Base-by-base conservation (phyloP, 768 basidiomycete genomes). In the Lenzites betulinus region DNA sequence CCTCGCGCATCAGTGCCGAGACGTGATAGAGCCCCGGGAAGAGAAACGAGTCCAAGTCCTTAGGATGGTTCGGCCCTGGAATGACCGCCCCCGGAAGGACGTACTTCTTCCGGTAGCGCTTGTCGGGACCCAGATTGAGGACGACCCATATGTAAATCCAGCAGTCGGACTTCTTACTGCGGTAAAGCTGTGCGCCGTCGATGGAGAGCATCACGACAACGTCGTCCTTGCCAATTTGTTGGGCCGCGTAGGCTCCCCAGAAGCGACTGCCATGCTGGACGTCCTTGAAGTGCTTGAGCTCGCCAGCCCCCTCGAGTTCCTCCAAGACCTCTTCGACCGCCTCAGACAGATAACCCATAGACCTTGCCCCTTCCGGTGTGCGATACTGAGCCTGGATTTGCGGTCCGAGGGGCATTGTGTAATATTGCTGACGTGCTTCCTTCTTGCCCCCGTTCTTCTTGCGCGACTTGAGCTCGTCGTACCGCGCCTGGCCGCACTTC, bases 141-240 rank as follows among this genome's bases (percentile, higher is more conserved):
- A 75, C n/a, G 26, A 74, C 54, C 72, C 70, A 73, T 11, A 73
- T 63, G 41, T 67, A 69, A 4, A 75, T 68, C 74, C 74, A 75
- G 28, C 69, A 70, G 49, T 74, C 70, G 1, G 71, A 76, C 4
- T 64, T 43, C 23, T 58, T 58, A 25, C 23, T 50, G 4, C 48
- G 30, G 33, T 50, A 51, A 30, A 54, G 41, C 46, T 66, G 65
- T 7, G 62, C 65, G 44, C 65, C 65, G 42, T 66, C 65, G 11
- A 66, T 49, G 2, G 65, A 66, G 15, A 61, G 46, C 46, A 63
- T 49, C 6, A 66, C 38, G 3, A 63, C 50, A 43, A 62, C 58
- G 56, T 59, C 38, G 39, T 59, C 30, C 4, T 23, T 62, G 2
- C 15, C 47, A 44, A 69, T 69, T 33, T 63, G 44, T 1, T 66